Conservation (phyloP, 768 basidiomycete genomes). For the Boletus tylopilopsis region DNA sequence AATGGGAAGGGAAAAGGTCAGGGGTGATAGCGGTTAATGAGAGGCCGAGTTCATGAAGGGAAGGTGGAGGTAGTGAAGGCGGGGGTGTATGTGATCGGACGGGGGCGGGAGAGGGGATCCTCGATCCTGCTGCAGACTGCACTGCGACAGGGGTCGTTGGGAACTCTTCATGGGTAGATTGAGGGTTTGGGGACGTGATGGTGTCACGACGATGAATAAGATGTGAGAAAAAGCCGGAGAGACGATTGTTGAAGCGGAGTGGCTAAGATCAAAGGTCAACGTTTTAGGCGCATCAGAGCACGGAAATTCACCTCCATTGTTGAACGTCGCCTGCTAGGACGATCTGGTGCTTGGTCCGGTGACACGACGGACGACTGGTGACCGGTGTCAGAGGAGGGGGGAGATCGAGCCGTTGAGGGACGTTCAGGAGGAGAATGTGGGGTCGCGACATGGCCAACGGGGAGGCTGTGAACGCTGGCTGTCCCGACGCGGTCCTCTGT, state of each 20-base stretch:
- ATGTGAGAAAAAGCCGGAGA: conserved; percentile 83
- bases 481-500: conserved; percentile 41
- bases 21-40: conserved; percentile 63
- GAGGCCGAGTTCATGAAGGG: conserved; percentile 72
- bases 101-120: conserved; percentile 52
- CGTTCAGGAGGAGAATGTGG: conserved; percentile 31
- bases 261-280: conserved; percentile 27
- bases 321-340: conserved; percentile 47
- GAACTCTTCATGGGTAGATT: conserved; percentile 34
- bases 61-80: conserved; percentile 65
- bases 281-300: conserved; percentile 5
- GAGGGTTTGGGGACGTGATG: conserved; percentile 23
- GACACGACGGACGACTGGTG: conserved; percentile 15
- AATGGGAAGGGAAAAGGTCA: conserved; percentile 71
- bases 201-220: conserved; percentile 72
- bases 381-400: conserved; percentile 7
- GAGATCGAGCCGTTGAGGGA: conserved; percentile 33
- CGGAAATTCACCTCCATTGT: conserved; percentile 49
- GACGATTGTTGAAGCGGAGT: conserved; percentile 63
- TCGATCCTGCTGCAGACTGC: conserved; percentile 39
- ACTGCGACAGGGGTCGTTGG: conserved; percentile 24
- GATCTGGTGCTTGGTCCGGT: conserved; percentile 30
- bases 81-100: conserved; percentile 65
- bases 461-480: conserved; percentile 59
- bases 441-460: conserved; percentile 48